Conservation (phyloP, 345 rosid species). For the Populus tremula region DNA sequence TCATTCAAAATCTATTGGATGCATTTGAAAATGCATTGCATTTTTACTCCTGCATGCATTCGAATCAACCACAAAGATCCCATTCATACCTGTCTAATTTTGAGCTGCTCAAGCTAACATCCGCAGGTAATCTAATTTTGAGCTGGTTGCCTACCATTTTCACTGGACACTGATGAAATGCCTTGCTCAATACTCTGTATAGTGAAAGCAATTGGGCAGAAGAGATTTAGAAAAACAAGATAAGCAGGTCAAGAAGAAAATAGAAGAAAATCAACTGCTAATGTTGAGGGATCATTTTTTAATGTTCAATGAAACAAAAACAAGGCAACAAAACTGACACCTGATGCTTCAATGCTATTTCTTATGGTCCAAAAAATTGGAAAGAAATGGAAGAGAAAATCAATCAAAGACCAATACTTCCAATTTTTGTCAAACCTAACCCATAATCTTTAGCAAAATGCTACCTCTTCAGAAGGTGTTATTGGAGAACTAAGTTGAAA, state of each 20-base stretch:
- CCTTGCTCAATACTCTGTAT: constrained; percentile 87
- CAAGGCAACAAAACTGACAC: not conserved
- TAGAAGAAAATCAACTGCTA: constrained; percentile 8
- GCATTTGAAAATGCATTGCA: not conserved
- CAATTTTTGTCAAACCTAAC: not conserved
- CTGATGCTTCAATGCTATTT: not conserved
- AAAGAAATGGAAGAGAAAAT: not conserved
- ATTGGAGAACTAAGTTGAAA: not conserved
- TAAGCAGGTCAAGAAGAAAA: not conserved
- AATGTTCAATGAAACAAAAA: not conserved
- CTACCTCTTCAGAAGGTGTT: not conserved
- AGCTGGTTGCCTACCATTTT: constrained; percentile 20
- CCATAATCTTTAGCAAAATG: constrained; percentile 2
- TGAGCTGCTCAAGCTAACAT: constrained; percentile 13
- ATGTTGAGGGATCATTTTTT: not conserved
- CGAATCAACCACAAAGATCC: not conserved
- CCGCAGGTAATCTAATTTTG: constrained; percentile 24
- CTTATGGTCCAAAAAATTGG: not conserved
- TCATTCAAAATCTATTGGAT: not conserved
- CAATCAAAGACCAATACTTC: not conserved
- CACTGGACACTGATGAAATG: constrained; percentile 44
- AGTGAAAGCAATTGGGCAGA: constrained; percentile 8
- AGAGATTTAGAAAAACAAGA: constrained; percentile 1
- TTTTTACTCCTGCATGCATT: not conserved
- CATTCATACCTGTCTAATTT: constrained; percentile 21